These are phyloP conservation scores for Suillus brevipes DNA, from an alignment of 768 basidiomycete genomes.

Conservation along the genomic window DNA sequence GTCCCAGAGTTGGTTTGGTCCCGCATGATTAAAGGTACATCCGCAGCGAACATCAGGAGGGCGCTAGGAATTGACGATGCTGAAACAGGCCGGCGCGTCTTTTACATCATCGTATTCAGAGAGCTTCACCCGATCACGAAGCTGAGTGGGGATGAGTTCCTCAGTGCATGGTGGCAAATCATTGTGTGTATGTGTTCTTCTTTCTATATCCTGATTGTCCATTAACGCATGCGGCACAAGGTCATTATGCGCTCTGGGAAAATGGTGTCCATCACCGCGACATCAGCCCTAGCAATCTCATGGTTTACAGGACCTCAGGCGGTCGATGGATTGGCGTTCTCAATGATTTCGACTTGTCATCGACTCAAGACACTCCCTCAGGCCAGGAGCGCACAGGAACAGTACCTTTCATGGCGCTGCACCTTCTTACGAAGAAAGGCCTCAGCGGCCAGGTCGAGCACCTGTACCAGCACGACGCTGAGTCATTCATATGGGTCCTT, in stretches of 20 bases:
- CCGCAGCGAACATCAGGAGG: not conserved
- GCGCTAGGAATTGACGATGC: not conserved
- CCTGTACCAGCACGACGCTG: not conserved
- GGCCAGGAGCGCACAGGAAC: constrained; percentile 12
- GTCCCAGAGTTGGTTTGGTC: constrained; percentile 1
- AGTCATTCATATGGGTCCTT: constrained; percentile 6
- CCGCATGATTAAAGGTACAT: not conserved
- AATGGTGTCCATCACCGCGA: constrained; percentile 2
- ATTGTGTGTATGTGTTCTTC: not conserved
- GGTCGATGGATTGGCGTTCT: constrained; percentile 9
- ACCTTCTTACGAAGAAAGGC: not conserved
- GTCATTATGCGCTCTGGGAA: constrained; percentile 8
- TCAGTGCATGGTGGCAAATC: constrained; percentile 8
- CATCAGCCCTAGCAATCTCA: constrained; percentile 9
- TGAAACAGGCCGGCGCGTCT: constrained; percentile 5
- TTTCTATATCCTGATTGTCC: not conserved
- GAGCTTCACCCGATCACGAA: constrained; percentile 5
- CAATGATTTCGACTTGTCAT: constrained; percentile 13
- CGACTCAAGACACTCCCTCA: not conserved
- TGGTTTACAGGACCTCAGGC: constrained; percentile 1
- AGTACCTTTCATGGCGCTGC: constrained; percentile 10
- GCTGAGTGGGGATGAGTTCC: not conserved
- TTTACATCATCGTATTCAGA: constrained; percentile 6
- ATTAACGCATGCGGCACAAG: not conserved
- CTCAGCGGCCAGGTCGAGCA: not conserved